Evolutionary conservation across 495 filamentous ascomycete genomes (phyloP).

Genomic region (Hyaloscypha bicolor): DNA sequence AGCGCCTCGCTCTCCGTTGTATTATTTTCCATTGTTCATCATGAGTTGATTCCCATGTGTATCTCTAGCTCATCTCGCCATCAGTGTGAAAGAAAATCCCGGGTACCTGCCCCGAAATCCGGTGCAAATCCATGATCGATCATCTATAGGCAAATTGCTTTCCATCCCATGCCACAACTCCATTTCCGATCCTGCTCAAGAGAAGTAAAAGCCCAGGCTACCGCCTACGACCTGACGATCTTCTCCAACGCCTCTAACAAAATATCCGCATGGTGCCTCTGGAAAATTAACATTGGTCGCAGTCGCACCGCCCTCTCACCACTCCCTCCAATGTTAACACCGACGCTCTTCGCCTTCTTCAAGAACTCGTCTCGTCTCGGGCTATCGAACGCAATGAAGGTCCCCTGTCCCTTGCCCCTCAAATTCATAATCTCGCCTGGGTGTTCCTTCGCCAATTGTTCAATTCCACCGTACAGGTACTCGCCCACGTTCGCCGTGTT

Average conservation of each 20-base stretch:
- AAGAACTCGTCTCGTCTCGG: slow-evolving; percentile 85
- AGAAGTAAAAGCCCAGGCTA: background rate
- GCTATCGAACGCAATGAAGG: slow-evolving; percentile 95
- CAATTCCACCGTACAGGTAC: slow-evolving; percentile 76
- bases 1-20: background rate
- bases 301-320: slow-evolving; percentile 80
- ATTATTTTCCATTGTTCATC: background rate
- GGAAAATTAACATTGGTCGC: slow-evolving; percentile 95
- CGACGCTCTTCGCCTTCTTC: slow-evolving; percentile 75
- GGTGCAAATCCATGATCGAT: background rate
- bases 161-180: background rate
- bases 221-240: slow-evolving; percentile 55
- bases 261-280: slow-evolving; percentile 81
- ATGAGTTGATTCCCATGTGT: background rate
- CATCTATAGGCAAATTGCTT: background rate
- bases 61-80: background rate
- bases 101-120: background rate
- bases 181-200: background rate
- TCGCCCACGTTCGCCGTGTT: slow-evolving; percentile 82
- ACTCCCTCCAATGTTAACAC: slow-evolving; percentile 92
- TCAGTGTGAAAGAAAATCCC: background rate
- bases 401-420: slow-evolving; percentile 91
- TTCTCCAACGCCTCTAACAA: slow-evolving; percentile 66
- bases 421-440: slow-evolving; percentile 87
- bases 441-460: slow-evolving; percentile 69